Base-by-base conservation (phyloP, 2,329 filamentous ascomycete species). In the Fusarium staphyleae region DNA sequence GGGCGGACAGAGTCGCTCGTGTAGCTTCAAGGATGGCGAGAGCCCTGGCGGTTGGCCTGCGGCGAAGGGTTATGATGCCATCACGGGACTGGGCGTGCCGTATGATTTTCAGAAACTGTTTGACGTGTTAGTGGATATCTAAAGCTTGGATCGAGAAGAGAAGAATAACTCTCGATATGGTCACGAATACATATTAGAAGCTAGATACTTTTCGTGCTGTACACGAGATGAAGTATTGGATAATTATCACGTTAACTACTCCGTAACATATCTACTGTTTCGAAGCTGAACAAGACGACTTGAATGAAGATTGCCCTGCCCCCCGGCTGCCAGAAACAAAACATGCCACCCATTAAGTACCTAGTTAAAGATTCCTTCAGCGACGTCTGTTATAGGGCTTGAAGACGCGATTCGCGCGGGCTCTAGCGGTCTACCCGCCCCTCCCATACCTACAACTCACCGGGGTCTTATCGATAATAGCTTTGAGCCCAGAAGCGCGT, bases 61-160 rank as follows among this genome's bases (percentile, higher is more conserved):
- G 3, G 63, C 62, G 7, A 52, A 68, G 45, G 80, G 80, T 0
- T 83, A 74, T 65, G 80, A 83, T 56, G 72, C 75, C 1, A 75
- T 80, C 3, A 81, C 80, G 1, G 81, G 85, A 41, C 54, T 82
- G 15, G 80, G 81, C 1, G 75, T 78, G 29, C 74, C 79, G 0
- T 69, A 69, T 30, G 71, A 78, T 30, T 81, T 80, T 65, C 53
- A 66, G 7, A 69, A 71, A 59, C 63, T 78, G 3, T 42, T 75
- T 57, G 50, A 70, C 26, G 73, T 70, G 11, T 53, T 77, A 52
- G 55, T 72, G 10, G 54, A 67, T 33, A 28, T 46, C 48, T 54
- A 14, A 67, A 40, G 9, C 9, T 3, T 13, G 18, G n/a, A 24
- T 14, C 7, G 7, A 24, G 9, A 11, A 45, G 11, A n/a, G 13